phyloP scores from a whole-genome alignment of 2,329 filamentous ascomycete species.

The Ophiostoma pallidulum region DNA sequence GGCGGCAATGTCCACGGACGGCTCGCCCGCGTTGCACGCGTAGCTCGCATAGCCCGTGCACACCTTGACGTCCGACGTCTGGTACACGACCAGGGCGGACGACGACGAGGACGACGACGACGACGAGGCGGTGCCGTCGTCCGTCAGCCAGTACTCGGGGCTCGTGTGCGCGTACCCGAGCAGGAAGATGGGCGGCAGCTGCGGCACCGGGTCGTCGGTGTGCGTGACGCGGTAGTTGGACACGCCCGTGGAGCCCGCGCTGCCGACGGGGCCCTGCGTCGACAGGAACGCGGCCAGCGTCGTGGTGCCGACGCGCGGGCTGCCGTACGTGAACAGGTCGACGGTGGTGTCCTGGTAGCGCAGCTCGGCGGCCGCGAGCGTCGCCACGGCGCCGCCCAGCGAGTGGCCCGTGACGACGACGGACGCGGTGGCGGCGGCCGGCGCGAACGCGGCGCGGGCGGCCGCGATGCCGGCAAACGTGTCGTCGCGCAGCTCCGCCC shows the following conservation, averaged over 20 bases:
- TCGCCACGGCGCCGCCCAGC: slow-evolving; percentile 56
- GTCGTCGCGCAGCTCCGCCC: slow-evolving; percentile 39
- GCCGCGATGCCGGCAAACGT: slow-evolving; percentile 34
- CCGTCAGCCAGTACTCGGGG: slow-evolving; percentile 57
- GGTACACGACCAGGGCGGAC: slow-evolving; percentile 24
- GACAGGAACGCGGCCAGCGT: slow-evolving; percentile 45
- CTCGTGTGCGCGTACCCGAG: slow-evolving; percentile 56
- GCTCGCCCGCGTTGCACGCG: slow-evolving; percentile 41
- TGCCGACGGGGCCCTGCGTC: slow-evolving; percentile 27
- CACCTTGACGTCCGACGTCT: slow-evolving; percentile 31
- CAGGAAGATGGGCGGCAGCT: slow-evolving; percentile 48
- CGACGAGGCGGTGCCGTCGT: slow-evolving; percentile 24
- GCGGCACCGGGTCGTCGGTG: slow-evolving; percentile 55
- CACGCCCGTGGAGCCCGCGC: slow-evolving; percentile 22
- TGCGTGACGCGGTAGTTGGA: slow-evolving; percentile 58
- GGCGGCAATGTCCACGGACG: slow-evolving; percentile 33
- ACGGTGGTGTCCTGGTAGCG: slow-evolving; percentile 36
- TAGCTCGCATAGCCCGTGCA: slow-evolving; percentile 40
- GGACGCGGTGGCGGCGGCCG: slow-evolving; percentile 17
- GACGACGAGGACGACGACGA: neutral
- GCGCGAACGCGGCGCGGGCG: slow-evolving; percentile 26
- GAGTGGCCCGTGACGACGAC: slow-evolving; percentile 58
- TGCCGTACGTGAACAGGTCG: slow-evolving; percentile 58
- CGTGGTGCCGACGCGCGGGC: slow-evolving; percentile 54
- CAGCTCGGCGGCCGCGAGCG: slow-evolving; percentile 48